Base-by-base conservation (phyloP, 1,284 basidiomycete genomes). In the Cryptococcus hybrid region DNA sequence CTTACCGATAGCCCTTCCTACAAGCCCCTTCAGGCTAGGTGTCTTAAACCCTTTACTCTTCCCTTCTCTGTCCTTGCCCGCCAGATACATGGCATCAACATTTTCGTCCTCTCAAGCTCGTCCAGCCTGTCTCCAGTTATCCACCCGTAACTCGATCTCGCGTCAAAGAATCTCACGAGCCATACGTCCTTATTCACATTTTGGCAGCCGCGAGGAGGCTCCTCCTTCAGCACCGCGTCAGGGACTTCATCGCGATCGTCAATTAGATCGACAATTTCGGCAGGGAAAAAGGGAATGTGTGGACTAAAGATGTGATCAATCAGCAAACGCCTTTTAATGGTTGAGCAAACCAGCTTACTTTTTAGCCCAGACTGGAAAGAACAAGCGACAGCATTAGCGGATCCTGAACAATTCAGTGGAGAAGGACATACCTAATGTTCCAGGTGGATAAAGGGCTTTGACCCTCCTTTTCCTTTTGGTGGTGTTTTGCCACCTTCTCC, bases 141-240 rank as follows among this genome's bases (percentile, higher is more conserved):
- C 79, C 81, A 85, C 71, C 83, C 83, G 83, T 84, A 90, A 54
- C 84, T 83, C 50, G 77, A 76, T 1, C 77, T 65, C 54, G 82
- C 81, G 68, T 89, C 88, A 70, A 81, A 89, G 76, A 88, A 91
- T 52, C 83, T 83, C 13, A 90, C 81, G 45, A 89, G 80, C 65
- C 59, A 84, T 52, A 55, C 75, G 7, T 67, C 74, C 24, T 79
- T 78, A 2, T 48, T 60, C 9, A 40, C 51, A 5, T 55, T 49
- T 53, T 44, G 7, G 56, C 56, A 1, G 43, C 12, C 2, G 40
- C 56, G 7, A 47, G 56, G n/a, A n/a, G 18, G 80, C 18, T 18
- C 18, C 18, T 18, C 18, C 18, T 18, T 18, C 2, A 73, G 54
- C 37, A 88, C 83, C 3, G 77, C 75, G 5, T 63, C 58, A 2